A percentile compares a stretch with the other conserved stretches of the same genome.
phyloP scores from a whole-genome alignment of 2,329 filamentous ascomycete genomes.

The Bisporella sp. region DNA sequence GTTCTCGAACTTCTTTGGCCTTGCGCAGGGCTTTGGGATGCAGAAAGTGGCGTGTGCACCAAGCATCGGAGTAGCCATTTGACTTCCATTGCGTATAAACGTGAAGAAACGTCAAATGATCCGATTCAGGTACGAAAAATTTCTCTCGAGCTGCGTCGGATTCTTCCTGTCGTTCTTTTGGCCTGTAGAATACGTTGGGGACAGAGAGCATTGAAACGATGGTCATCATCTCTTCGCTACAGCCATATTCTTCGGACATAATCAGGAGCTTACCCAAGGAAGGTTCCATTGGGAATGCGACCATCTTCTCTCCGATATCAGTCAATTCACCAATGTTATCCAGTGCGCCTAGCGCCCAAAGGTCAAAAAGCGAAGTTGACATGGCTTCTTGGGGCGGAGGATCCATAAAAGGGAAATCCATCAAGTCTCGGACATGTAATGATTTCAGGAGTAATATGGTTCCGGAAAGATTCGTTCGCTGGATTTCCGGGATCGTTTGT shows the following conservation, averaged over 20 bases:
- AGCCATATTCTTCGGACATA: slow-evolving; percentile 81
- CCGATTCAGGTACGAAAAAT: slow-evolving; percentile 96
- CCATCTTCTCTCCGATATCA: slow-evolving; percentile 83
- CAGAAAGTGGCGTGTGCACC: slow-evolving; percentile 90
- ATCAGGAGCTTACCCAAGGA: slow-evolving; percentile 92
- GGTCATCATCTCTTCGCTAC: slow-evolving; percentile 95
- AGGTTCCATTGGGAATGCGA: slow-evolving; percentile 96
- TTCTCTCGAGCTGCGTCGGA: slow-evolving; percentile 93
- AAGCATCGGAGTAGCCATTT: slow-evolving; percentile 82
- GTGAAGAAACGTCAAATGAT: slow-evolving; percentile 91
- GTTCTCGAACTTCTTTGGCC: slow-evolving; percentile 89
- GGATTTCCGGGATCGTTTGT: slow-evolving; percentile 95
- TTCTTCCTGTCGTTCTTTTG: slow-evolving; percentile 94
- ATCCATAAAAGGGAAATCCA: slow-evolving; percentile 99
- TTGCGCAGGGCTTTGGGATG: slow-evolving; percentile 90
- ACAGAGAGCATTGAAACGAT: slow-evolving; percentile 98
- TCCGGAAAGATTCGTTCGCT: slow-evolving; percentile 91
- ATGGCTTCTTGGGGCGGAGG: slow-evolving; percentile 97
- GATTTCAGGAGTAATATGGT: slow-evolving; percentile 93
- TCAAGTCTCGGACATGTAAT: slow-evolving; percentile 82
- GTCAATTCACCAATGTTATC: slow-evolving; percentile 94
- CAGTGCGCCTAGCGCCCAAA: slow-evolving; percentile 90
- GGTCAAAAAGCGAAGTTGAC: slow-evolving; percentile 91
- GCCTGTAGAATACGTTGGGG: slow-evolving; percentile 92
- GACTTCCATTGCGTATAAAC: slow-evolving; percentile 94